These are phyloP conservation scores for Piper longum DNA, from an alignment of 164 flowering plant genomes.

Conservation along the genomic window DNA sequence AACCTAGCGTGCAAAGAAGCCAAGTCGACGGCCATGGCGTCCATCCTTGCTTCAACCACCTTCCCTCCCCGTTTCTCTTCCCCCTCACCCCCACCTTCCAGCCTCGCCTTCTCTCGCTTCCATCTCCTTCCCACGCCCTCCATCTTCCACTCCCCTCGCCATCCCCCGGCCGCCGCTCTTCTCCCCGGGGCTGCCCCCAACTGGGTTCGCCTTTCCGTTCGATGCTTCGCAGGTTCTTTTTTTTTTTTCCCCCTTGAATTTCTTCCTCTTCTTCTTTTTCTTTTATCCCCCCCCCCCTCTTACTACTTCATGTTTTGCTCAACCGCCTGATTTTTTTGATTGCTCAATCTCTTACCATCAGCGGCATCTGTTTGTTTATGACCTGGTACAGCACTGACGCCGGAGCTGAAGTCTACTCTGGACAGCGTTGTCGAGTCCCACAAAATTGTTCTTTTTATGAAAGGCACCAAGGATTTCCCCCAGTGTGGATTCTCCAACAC, in stretches of 20 bases:
- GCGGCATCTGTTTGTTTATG: background rate
- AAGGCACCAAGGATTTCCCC: slow-evolving; percentile 84
- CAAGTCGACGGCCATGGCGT: background rate
- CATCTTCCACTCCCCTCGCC: background rate
- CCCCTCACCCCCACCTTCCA: background rate
- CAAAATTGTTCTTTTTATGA: slow-evolving; percentile 82
- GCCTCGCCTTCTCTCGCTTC: background rate
- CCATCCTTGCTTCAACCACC: background rate
- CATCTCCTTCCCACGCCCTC: background rate
- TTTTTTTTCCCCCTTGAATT: background rate
- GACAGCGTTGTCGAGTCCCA: slow-evolving; percentile 67
- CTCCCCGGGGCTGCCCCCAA: background rate
- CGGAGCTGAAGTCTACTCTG: slow-evolving; percentile 56
- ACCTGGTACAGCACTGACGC: slow-evolving; percentile 36
- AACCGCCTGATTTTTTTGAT: background rate
- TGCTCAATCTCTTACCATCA: background rate
- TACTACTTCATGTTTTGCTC: background rate
- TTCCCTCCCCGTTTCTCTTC: background rate
- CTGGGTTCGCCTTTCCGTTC: background rate
- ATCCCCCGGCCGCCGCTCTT: background rate
- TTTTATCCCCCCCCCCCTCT: background rate
- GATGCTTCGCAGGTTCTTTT: slow-evolving; percentile 4
- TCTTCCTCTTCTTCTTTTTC: background rate
- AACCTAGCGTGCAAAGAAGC: no score
- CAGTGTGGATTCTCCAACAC: slow-evolving; percentile 92